A percentile compares a stretch with the other conserved stretches of the same genome.
phyloP scores from a whole-genome alignment of 2,329 filamentous ascomycete species.

The Penicillium sp. region DNA sequence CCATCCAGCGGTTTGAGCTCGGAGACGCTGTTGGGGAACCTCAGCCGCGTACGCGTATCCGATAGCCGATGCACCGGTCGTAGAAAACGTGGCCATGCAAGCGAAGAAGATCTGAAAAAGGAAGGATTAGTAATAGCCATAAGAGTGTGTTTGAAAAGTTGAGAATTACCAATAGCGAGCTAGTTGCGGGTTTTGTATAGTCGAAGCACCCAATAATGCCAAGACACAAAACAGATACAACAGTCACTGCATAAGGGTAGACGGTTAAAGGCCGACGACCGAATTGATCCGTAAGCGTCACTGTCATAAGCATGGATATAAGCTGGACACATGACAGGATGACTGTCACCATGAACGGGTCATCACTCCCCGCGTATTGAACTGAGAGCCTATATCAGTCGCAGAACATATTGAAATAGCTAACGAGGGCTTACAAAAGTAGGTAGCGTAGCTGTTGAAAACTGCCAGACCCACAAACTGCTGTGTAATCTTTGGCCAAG shows the following conservation, averaged over 20 bases:
- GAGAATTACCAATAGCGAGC: conserved; percentile 39
- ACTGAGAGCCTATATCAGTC: conserved; percentile 20
- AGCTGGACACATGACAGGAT: conserved; percentile 46
- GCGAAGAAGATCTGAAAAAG: conserved; percentile 43
- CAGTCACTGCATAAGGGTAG: conserved; percentile 42
- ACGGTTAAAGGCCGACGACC: conserved; percentile 42
- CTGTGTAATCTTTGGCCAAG: conserved; percentile 44
- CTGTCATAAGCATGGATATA: conserved; percentile 43
- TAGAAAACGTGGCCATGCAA: conserved; percentile 44
- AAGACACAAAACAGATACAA: conserved; percentile 37
- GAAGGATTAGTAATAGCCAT: neutral
- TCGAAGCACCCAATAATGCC: conserved; percentile 46
- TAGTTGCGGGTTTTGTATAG: conserved; percentile 32
- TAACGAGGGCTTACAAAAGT: conserved; percentile 34
- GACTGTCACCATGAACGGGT: conserved; percentile 46
- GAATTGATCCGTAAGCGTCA: conserved; percentile 35
- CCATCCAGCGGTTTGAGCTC: conserved; percentile 43
- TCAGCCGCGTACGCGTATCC: conserved; percentile 48
- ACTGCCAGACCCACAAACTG: conserved; percentile 42
- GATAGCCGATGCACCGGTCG: conserved; percentile 45
- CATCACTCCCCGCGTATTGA: conserved; percentile 43
- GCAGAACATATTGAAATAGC: neutral
- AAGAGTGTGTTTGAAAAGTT: neutral
- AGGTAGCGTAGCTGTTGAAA: conserved; percentile 43
- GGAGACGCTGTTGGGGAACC: conserved; percentile 42